phyloP scores from a whole-genome alignment of 2,329 filamentous ascomycete species.

The Zymoseptoria crescenta region DNA sequence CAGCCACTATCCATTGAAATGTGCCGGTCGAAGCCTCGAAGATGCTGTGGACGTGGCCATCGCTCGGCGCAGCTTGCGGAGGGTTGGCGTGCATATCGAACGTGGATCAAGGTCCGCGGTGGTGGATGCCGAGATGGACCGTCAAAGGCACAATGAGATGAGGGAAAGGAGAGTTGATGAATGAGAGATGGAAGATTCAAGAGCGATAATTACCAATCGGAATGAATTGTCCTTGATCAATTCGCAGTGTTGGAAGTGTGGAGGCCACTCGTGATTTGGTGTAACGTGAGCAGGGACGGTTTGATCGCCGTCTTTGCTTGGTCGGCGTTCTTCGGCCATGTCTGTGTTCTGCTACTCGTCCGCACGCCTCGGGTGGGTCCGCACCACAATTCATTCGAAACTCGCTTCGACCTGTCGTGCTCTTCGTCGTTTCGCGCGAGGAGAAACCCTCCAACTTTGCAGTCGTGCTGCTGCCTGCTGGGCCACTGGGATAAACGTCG shows the following conservation, averaged over 20 bases:
- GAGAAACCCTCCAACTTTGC: background rate
- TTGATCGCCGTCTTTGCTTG: background rate
- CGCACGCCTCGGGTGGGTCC: background rate
- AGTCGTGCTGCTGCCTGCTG: background rate
- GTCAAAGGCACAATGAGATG: background rate
- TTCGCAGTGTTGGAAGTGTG: background rate
- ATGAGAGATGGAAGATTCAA: too few relatives aligned
- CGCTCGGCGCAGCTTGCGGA: background rate
- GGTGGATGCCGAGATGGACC: background rate
- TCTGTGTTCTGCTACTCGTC: too few relatives aligned
- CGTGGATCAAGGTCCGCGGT: background rate
- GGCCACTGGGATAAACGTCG: background rate
- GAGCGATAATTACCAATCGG: too few relatives aligned
- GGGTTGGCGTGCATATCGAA: background rate
- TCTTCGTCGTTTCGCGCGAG: background rate
- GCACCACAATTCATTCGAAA: background rate
- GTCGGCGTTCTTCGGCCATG: background rate
- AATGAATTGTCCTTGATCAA: background rate
- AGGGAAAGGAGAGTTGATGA: background rate
- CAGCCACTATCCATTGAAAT: constrained; percentile 55
- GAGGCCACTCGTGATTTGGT: background rate
- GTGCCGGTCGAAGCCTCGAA: constrained; percentile 42
- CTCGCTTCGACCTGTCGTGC: background rate
- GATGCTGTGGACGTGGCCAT: constrained; percentile 24
- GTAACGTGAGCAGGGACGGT: background rate